phyloP scores from a whole-genome alignment of 2,329 filamentous ascomycete species.

The Ophiostoma novo-ulmi region DNA sequence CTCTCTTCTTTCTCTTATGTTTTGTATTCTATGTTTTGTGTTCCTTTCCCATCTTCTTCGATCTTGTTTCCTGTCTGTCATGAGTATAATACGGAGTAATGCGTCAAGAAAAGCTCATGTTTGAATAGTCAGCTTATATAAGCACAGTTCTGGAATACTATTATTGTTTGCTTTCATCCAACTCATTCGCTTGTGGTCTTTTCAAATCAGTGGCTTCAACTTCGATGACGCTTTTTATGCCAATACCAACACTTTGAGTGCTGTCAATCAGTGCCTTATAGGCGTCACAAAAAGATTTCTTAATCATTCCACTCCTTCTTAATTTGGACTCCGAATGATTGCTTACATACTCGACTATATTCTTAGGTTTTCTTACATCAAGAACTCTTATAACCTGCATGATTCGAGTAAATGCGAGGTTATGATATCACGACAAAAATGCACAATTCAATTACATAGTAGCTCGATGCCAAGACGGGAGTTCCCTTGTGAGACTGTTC shows the following conservation, averaged over 20 bases:
- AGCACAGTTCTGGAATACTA: not conserved
- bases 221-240: no score
- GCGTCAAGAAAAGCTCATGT: not conserved
- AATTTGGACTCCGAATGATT: not conserved
- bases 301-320: not conserved
- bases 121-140: not conserved
- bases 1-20: no score
- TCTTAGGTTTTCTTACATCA: not conserved
- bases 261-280: no score
- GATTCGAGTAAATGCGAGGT: not conserved
- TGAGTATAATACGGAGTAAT: not conserved
- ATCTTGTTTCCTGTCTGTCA: not conserved
- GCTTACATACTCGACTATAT: slow-evolving; percentile 3
- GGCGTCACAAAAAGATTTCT: not conserved
- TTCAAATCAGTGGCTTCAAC: no score
- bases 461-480: slow-evolving; percentile 1
- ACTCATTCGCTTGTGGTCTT: not conserved
- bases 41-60: not conserved
- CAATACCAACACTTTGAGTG: no score
- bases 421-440: not conserved
- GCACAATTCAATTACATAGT: not conserved
- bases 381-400: not conserved
- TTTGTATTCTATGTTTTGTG: not conserved
- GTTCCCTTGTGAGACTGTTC: not conserved
- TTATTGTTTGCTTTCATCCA: not conserved